phyloP scores from a whole-genome alignment of 495 filamentous ascomycete species.

The Delitschia confertaspora region DNA sequence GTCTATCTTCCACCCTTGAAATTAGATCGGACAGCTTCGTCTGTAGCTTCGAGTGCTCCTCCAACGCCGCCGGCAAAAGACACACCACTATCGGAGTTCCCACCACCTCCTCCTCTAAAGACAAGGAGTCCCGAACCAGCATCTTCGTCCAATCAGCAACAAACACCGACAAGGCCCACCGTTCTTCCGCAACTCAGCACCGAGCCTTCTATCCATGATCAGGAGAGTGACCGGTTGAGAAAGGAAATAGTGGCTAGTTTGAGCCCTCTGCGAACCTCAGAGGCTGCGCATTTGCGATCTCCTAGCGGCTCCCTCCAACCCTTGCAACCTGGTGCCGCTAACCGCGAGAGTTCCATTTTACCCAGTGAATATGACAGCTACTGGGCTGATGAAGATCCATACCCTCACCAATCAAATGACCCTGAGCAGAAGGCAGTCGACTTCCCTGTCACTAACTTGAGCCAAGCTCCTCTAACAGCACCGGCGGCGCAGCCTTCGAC shows the following conservation, averaged over 20 bases:
- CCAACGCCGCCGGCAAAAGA: constrained; percentile 32
- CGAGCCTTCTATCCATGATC: constrained; percentile 48
- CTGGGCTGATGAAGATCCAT: constrained; percentile 40
- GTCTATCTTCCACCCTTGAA: constrained; percentile 25
- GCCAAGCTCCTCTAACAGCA: not conserved
- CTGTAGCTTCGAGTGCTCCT: constrained; percentile 22
- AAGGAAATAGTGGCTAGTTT: constrained; percentile 78
- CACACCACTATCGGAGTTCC: constrained; percentile 13
- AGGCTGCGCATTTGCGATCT: not conserved
- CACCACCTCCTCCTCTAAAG: constrained; percentile 45
- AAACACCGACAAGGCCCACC: constrained; percentile 35
- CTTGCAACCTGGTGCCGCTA: constrained; percentile 1
- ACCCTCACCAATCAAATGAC: constrained; percentile 29
- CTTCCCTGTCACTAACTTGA: not conserved
- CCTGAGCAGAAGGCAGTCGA: constrained; percentile 34
- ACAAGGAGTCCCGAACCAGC: constrained; percentile 29
- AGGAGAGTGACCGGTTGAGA: constrained; percentile 66
- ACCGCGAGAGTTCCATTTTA: constrained; percentile 43
- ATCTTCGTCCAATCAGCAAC: constrained; percentile 19
- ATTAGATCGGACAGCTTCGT: constrained; percentile 25
- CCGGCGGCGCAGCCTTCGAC: not conserved
- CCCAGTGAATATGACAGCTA: constrained; percentile 54
- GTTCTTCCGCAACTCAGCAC: constrained; percentile 50
- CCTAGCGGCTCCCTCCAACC: constrained; percentile 16
- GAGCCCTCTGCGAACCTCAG: constrained; percentile 37